These are phyloP conservation scores for Mycosphaerelloides madeirae DNA, from an alignment of 2,329 filamentous ascomycete genomes.

Conservation along the genomic window DNA sequence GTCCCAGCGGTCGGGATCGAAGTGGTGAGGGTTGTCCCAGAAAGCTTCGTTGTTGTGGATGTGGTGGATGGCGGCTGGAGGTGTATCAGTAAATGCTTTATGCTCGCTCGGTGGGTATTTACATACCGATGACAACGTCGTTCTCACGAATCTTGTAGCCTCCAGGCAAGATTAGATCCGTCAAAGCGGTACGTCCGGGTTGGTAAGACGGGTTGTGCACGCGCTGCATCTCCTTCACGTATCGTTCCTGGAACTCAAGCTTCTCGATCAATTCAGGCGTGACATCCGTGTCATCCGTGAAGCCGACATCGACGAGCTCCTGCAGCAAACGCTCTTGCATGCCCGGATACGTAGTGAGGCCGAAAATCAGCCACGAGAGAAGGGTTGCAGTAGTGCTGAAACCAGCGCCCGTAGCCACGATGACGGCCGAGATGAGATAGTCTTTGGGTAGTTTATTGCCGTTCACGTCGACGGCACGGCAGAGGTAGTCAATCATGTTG, in stretches of 20 bases:
- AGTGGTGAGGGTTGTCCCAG: conserved; percentile 56
- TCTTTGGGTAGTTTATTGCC: conserved; percentile 51
- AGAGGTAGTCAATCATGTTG: conserved; percentile 44
- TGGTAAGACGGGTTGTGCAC: conserved; percentile 59
- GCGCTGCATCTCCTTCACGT: conserved; percentile 58
- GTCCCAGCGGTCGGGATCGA: conserved; percentile 59
- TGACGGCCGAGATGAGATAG: conserved; percentile 39
- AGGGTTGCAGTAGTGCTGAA: conserved; percentile 58
- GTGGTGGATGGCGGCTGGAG: conserved; percentile 39
- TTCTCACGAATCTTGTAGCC: conserved; percentile 54
- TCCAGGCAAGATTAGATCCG: conserved; percentile 55
- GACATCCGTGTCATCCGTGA: conserved; percentile 33
- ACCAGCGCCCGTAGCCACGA: conserved; percentile 54
- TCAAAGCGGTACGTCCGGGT: conserved; percentile 53
- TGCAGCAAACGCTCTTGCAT: conserved; percentile 56
- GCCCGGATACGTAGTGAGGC: conserved; percentile 50
- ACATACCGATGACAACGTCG: conserved; percentile 44
- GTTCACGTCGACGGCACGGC: conserved; percentile 51
- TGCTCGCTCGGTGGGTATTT: neutral
- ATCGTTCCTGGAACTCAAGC: conserved; percentile 53
- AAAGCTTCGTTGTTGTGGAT: conserved; percentile 50
- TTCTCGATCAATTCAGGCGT: conserved; percentile 37
- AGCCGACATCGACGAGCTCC: conserved; percentile 46
- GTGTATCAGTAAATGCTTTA: neutral
- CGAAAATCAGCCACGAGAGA: conserved; percentile 56